Percentiles rank a stretch among this genome's conserved stretches.
These are phyloP conservation scores for Aspergillus cejpii DNA, from an alignment of 2,329 filamentous ascomycete genomes.

Conservation along the genomic window DNA sequence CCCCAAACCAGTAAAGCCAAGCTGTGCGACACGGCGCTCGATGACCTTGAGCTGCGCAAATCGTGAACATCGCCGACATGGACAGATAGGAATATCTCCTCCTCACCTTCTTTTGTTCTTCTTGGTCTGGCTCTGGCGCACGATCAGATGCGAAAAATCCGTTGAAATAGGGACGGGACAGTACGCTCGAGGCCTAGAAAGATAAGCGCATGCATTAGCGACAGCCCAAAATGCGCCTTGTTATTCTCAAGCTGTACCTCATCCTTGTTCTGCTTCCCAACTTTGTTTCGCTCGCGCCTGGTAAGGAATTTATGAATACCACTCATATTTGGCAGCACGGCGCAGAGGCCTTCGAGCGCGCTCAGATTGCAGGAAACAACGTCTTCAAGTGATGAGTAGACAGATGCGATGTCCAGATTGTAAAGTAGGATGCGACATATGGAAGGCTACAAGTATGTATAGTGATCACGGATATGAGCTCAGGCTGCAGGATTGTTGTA, in stretches of 20 bases:
- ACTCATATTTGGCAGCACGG: constrained; percentile 28
- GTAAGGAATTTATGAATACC: constrained; percentile 40
- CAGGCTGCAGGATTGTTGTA: constrained; percentile 27
- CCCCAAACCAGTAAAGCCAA: constrained; percentile 52
- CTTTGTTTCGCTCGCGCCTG: constrained; percentile 32
- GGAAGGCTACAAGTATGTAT: constrained; percentile 10
- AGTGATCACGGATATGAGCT: constrained; percentile 14
- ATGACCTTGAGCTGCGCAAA: constrained; percentile 46
- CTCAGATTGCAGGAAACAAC: constrained; percentile 2
- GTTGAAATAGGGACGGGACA: constrained; percentile 24
- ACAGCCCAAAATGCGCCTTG: background rate
- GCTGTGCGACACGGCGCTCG: constrained; percentile 46
- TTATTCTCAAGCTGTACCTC: constrained; percentile 20
- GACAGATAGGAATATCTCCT: too few relatives aligned
- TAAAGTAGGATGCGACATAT: constrained; percentile 19
- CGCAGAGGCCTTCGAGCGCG: background rate
- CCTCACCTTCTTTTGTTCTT: constrained; percentile 34
- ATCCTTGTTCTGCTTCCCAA: constrained; percentile 29
- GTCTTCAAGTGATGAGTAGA: background rate
- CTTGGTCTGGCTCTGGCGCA: constrained; percentile 17
- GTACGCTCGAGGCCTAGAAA: constrained; percentile 19
- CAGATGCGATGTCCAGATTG: constrained; percentile 4
- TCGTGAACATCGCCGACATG: background rate
- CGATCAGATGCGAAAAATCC: constrained; percentile 30
- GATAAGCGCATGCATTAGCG: constrained; percentile 9